phyloP scores from a whole-genome alignment of 2,329 filamentous ascomycete genomes.

The Aspergillus sclerotialis region DNA sequence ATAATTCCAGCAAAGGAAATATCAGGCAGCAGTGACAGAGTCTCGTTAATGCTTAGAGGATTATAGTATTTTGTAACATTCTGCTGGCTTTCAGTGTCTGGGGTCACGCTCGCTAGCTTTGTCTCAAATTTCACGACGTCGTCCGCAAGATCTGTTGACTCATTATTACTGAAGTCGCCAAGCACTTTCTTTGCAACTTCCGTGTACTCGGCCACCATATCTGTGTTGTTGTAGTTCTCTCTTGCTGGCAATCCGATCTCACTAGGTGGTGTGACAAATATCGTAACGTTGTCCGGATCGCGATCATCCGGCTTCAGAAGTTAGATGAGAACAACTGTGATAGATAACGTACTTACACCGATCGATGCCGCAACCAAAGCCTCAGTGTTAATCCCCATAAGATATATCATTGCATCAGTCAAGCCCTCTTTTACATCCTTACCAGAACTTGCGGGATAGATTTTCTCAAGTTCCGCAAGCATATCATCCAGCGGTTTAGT shows the following conservation, averaged over 20 bases:
- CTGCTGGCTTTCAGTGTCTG: constrained; percentile 51
- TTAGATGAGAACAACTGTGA: background rate
- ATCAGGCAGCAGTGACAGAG: constrained; percentile 49
- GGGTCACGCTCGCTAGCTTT: constrained; percentile 52
- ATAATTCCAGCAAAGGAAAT: constrained; percentile 50
- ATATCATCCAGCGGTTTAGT: constrained; percentile 50
- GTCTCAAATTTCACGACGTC: constrained; percentile 54
- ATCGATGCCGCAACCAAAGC: constrained; percentile 26
- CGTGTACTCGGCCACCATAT: constrained; percentile 48
- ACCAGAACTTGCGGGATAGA: constrained; percentile 34
- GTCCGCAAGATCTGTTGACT: constrained; percentile 24
- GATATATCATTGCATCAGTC: constrained; percentile 29
- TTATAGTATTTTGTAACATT: constrained; percentile 64
- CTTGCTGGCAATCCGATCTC: constrained; percentile 55
- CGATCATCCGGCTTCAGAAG: constrained; percentile 41
- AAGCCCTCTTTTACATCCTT: constrained; percentile 19
- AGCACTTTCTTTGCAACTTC: constrained; percentile 37
- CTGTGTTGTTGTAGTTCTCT: constrained; percentile 53
- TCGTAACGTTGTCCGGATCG: constrained; percentile 48
- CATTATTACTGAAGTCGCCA: constrained; percentile 28
- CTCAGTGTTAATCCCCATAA: constrained; percentile 30
- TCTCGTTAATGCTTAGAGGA: constrained; percentile 52
- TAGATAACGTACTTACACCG: constrained; percentile 20
- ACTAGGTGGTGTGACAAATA: constrained; percentile 39
- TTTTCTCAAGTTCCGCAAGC: constrained; percentile 45